phyloP scores from a whole-genome alignment of 2,329 filamentous ascomycete genomes.

The Colletotrichum tropicicola region DNA sequence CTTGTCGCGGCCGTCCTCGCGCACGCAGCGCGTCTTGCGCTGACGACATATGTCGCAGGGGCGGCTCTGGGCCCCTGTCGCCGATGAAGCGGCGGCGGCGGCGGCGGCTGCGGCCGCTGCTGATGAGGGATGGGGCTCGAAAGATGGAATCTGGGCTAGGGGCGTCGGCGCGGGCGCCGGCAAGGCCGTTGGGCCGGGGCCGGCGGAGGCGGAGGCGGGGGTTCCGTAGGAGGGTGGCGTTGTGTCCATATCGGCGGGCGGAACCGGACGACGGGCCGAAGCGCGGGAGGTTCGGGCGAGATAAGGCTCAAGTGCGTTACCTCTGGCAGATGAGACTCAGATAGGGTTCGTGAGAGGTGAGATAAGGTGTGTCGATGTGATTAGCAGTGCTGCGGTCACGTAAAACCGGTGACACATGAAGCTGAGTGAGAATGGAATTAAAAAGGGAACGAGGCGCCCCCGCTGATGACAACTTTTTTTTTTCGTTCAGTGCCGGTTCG shows the following conservation, averaged over 20 bases:
- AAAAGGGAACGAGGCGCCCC: slow-evolving; percentile 1
- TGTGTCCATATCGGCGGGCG: slow-evolving; percentile 23
- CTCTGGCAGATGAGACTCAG: too few relatives aligned
- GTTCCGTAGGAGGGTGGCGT: slow-evolving; percentile 17
- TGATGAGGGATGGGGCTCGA: slow-evolving; percentile 6
- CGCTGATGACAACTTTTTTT: neutral
- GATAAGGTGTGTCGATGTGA: neutral
- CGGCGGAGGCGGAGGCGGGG: slow-evolving; percentile 12
- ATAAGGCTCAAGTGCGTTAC: neutral
- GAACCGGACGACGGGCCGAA: slow-evolving; percentile 19
- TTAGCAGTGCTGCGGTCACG: slow-evolving; percentile 4
- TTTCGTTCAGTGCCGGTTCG: neutral
- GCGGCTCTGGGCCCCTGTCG: slow-evolving; percentile 38
- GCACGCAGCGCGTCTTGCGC: slow-evolving; percentile 72
- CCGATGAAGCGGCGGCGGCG: neutral
- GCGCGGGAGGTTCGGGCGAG: neutral
- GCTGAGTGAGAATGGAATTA: neutral
- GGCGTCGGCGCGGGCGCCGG: slow-evolving; percentile 5
- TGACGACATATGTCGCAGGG: slow-evolving; percentile 73
- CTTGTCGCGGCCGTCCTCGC: slow-evolving; percentile 64
- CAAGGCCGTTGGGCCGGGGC: slow-evolving; percentile 2
- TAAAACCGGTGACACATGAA: slow-evolving; percentile 17
- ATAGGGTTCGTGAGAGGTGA: slow-evolving; percentile 2
- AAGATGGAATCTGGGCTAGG: slow-evolving; percentile 1
- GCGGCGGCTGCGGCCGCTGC: neutral